Conservation (phyloP, 495 filamentous ascomycete species). For the Daldinia concentrica region DNA sequence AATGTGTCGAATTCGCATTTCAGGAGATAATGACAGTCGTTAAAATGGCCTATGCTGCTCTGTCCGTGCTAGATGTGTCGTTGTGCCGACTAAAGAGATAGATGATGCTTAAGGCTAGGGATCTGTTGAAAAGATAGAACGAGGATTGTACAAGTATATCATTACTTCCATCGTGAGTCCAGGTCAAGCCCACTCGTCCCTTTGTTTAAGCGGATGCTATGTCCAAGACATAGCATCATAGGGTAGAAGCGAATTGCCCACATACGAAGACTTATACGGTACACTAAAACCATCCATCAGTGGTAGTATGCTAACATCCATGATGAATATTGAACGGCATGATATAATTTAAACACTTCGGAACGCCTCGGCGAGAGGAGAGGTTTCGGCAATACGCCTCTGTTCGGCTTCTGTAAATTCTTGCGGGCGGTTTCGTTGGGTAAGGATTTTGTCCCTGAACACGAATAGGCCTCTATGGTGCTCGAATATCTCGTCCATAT, state of each 20-base stretch:
- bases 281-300: neutral
- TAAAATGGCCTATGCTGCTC: too few species aligned
- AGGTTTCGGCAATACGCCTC: slow-evolving; percentile 20
- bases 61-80: neutral
- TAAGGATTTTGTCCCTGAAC: slow-evolving; percentile 38
- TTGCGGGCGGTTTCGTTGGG: slow-evolving; percentile 40
- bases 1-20: too few species aligned
- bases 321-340: neutral
- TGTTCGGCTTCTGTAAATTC: slow-evolving; percentile 43
- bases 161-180: too few species aligned
- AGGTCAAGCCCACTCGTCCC: neutral
- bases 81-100: neutral
- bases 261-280: neutral
- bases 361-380: neutral
- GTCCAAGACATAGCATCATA: neutral
- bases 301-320: neutral
- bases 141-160: neutral
- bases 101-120: neutral
- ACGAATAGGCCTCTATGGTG: slow-evolving; percentile 31
- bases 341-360: neutral
- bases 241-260: neutral
- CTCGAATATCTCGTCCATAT: slow-evolving; percentile 51
- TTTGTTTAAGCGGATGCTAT: neutral
- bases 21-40: too few species aligned
- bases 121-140: neutral